Evolutionary conservation across 1,284 basidiomycete species (phyloP).

Genomic region (Somion occarium): DNA sequence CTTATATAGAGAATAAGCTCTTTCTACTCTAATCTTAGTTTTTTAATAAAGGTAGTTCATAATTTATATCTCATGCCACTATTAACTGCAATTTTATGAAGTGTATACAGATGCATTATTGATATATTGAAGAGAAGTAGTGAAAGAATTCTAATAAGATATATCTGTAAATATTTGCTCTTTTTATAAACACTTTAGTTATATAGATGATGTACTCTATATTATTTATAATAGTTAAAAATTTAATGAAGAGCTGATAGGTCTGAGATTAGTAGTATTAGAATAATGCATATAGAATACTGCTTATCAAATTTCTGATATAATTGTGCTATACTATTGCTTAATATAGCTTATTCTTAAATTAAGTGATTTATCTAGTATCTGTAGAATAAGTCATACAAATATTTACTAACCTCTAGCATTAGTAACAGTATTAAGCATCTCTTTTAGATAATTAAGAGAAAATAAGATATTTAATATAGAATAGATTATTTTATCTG

Average conservation of each 20-base stretch:
- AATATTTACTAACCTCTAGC: constrained; percentile 32
- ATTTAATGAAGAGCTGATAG: constrained; percentile 39
- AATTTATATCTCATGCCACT: constrained; percentile 30
- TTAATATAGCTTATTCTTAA: not conserved
- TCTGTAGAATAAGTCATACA: no score
- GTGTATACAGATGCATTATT: constrained; percentile 32
- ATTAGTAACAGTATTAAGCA: constrained; percentile 27
- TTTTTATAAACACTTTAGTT: constrained; percentile 37
- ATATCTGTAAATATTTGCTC: constrained; percentile 22
- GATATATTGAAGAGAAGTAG: constrained; percentile 41
- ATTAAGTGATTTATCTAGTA: not conserved
- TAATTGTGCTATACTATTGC: not conserved
- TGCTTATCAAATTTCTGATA: constrained; percentile 25
- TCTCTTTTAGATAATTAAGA: constrained; percentile 25
- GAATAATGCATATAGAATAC: not conserved
- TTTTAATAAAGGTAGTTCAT: constrained; percentile 38
- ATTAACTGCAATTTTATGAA: constrained; percentile 41
- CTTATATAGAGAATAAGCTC: constrained; percentile 46
- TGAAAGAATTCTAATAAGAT: constrained; percentile 28
- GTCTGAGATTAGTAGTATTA: not conserved
- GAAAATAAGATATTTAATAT: constrained; percentile 39
- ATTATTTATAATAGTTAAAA: constrained; percentile 48
- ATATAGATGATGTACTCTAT: constrained; percentile 42
- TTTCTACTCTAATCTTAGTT: constrained; percentile 44
- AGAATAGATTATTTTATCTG: constrained; percentile 38